phyloP scores from a whole-genome alignment of 139 green algal species.

The Picochlorum sp. region DNA sequence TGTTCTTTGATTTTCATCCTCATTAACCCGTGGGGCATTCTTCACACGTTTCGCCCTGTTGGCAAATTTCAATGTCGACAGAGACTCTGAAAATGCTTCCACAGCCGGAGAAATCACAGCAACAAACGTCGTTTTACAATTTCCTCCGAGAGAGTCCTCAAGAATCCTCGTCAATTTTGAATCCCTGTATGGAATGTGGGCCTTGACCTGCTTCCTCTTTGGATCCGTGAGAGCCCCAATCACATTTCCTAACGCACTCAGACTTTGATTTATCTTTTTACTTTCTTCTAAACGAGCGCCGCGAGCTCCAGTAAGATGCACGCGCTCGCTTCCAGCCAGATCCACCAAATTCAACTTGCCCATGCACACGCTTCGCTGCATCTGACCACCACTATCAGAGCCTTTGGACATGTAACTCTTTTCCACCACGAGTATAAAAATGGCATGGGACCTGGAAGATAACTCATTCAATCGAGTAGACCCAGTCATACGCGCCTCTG shows the following conservation, averaged over 20 bases:
- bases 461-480: constrained; percentile 92
- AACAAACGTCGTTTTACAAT: constrained; percentile 92
- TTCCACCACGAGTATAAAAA: constrained; percentile 95
- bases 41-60: constrained; percentile 91
- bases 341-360: constrained; percentile 98
- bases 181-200: constrained; percentile 89
- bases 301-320: constrained; percentile 84
- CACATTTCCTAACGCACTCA: constrained; percentile 92
- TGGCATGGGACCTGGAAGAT: constrained; percentile 70
- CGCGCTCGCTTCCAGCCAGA: constrained; percentile 86
- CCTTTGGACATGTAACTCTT: constrained; percentile 45
- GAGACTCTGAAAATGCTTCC: constrained; percentile 67
- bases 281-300: constrained; percentile 87
- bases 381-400: background rate
- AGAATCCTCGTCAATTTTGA: constrained; percentile 93
- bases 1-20: constrained; percentile 88
- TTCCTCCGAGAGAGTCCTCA: constrained; percentile 87
- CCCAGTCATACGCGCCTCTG: constrained; percentile 66
- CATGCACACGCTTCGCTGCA: constrained; percentile 46
- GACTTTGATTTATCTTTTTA: constrained; percentile 94
- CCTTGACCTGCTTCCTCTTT: constrained; percentile 21
- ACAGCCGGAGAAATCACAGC: constrained; percentile 74
- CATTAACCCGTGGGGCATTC: constrained; percentile 89
- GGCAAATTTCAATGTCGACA: constrained; percentile 87
- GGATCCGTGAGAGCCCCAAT: constrained; percentile 87